Evolutionary conservation across 306 rosid species (phyloP).

Genomic region (Elaeagnus macrophylla): DNA sequence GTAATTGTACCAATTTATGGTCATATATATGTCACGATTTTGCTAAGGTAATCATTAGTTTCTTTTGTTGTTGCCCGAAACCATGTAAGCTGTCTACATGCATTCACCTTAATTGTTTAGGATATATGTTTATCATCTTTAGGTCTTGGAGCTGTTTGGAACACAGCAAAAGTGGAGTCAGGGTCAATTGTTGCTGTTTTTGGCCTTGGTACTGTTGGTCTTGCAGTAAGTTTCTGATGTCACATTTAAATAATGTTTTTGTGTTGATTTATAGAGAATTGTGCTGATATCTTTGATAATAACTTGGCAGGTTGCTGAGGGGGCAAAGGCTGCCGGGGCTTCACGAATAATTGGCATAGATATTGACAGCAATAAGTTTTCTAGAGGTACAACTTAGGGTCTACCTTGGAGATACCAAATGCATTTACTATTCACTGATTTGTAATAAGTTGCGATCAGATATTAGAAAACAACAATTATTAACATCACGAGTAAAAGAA

Average conservation of each 20-base stretch:
- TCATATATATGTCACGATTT: no score
- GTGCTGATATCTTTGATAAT: constrained; percentile 13
- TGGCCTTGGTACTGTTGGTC: constrained; percentile 94
- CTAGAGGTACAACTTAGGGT: constrained; percentile 35
- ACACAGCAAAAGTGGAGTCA: constrained; percentile 88
- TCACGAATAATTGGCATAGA: constrained; percentile 76
- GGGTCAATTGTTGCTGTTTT: constrained; percentile 83
- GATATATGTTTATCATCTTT: constrained; percentile 8
- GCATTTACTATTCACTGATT: no score
- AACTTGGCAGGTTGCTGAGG: constrained; percentile 71
- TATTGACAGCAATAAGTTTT: constrained; percentile 67
- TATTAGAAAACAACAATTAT: no score
- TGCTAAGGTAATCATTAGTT: no score
- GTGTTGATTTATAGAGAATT: constrained; percentile 12
- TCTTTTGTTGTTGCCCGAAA: no score
- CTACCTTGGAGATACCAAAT: neutral
- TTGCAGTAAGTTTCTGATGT: constrained; percentile 51
- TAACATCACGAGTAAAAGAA: no score
- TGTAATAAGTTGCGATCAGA: no score
- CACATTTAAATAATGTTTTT: constrained; percentile 10
- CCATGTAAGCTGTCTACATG: no score
- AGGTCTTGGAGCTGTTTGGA: constrained; percentile 99
- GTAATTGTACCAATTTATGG: no score
- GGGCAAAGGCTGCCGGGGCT: constrained; percentile 91
- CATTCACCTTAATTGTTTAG: neutral